Base-by-base conservation (phyloP, 306 rosid genomes). In the Mimosa pudica region DNA sequence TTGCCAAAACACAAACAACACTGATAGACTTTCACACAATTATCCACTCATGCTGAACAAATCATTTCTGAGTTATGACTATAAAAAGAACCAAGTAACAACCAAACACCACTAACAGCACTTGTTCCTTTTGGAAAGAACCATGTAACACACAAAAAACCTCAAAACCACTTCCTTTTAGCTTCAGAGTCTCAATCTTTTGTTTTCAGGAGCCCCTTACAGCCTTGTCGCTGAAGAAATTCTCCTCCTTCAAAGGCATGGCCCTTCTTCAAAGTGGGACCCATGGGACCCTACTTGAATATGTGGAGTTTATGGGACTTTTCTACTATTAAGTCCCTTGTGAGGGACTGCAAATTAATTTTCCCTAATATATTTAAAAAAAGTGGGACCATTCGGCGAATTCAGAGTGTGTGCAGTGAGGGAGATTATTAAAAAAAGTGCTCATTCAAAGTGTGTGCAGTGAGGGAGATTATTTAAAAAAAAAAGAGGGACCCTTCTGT, bases 1-100 rank as follows among this genome's bases (percentile, higher is more conserved):
- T 32, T 58, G 73, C 42, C 24, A 33, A 67, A 74, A 76, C 51
- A 69, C 38, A 47, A 80, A 32, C 16, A 42, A 47, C 48, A 38
- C 7, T 46, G 33, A 20, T 64, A 66, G 48, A n/a, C 41, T 35
- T 65, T 64, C 47, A 68, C 67, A 67, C 10, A 60, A 54, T 63
- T 67, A 62, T 35, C 45, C 75, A 64, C 51, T 12, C 41, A 61
- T 2, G 64, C 32, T 30, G 41, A 61, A 60, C 33, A 18, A 6
- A 24, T 60, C 38, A 24, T 20, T 24, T 52, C 51, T 47, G n/a
- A 51, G 18, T 51, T 51, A 51, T 51, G 30, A 60, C 14, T 0
- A 14, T 24, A 20, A 58, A 58, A 20, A 0, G 64, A 58, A 58
- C 35, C 33, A 58, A 20, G 42, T 10, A 32, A 2, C 68, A 32